Conservation (phyloP, 2,329 filamentous ascomycete species). For the Alternaria arborescens region DNA sequence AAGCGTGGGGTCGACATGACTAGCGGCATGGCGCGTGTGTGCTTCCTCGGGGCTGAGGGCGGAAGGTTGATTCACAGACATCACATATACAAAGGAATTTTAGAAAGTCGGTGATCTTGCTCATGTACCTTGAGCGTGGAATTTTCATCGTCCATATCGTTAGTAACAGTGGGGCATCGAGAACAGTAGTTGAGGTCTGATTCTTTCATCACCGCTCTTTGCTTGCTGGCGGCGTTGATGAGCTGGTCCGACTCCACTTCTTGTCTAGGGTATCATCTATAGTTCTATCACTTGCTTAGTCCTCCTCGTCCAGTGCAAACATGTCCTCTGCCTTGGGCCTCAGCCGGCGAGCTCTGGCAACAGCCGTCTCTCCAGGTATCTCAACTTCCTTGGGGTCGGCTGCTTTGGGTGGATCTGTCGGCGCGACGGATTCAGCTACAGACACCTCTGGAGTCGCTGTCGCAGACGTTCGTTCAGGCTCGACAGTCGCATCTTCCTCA, state of each 20-base stretch:
- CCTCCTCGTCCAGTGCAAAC: constrained; percentile 46
- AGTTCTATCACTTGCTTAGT: background rate
- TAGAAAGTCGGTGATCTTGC: background rate
- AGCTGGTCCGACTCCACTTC: constrained; percentile 1
- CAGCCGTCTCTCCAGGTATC: constrained; percentile 44
- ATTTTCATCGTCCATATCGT: background rate
- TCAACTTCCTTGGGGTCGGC: constrained; percentile 12
- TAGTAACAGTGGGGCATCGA: background rate
- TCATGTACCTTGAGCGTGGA: background rate
- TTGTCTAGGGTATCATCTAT: constrained; percentile 14
- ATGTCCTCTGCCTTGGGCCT: constrained; percentile 52
- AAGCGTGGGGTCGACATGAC: constrained; percentile 18
- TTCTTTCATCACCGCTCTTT: constrained; percentile 4
- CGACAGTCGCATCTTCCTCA: background rate
- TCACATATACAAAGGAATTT: background rate
- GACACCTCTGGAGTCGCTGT: background rate
- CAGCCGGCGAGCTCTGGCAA: constrained; percentile 45
- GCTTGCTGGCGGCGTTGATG: background rate
- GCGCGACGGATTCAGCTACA: background rate
- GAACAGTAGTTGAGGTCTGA: background rate
- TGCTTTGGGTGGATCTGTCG: background rate
- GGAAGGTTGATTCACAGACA: background rate
- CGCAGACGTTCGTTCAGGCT: constrained; percentile 1
- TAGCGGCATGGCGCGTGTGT: constrained; percentile 13
- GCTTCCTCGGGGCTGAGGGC: constrained; percentile 2